Base-by-base conservation (phyloP, 129 eudicot species). In the Gnaphalium uliginosum region DNA sequence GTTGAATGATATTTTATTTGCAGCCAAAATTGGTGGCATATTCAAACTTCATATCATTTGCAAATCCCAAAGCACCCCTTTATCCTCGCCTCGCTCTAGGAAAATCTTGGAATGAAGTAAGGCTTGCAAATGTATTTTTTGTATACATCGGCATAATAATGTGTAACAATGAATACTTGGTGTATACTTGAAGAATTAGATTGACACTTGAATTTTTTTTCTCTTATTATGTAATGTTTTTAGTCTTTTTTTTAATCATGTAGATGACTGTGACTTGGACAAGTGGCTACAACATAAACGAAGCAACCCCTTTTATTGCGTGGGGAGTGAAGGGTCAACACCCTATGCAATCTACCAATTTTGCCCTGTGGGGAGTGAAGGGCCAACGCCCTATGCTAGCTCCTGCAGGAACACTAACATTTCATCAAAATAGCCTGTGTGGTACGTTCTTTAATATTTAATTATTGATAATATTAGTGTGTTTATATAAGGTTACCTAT, bases 201-300 rank as follows among this genome's bases (percentile, higher is more conserved):
- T 13, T 0, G 4, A 46, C n/a, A 46, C 14, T 13, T 46, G 53
- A 46, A 46, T 46, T 1, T 46, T 46, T 46, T 46, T 46, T 46
- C 6, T 14, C 18, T 46, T 46, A 15, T 46, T 46, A 46, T 43
- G 4, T 43, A 46, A 15, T 46, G n/a, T 39, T 1, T 1, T 9
- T 9, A 39, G 13, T 9, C 13, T 37, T 23, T 17, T 76, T 70
- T 41, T 46, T 11, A 2, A 46, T 46, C 58, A 22, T 74, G 71
- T 79, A 92, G 98, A 89, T 89, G 93, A 89, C 98, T 26, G 90
- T 92, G 48, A 87, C 96, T 23, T 92, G 98, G 98, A 92, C 98
- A 26, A 92, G 98, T 75, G 98, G 96, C 68, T 92, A 92, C 76
- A 84, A 81, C 81, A 80, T 89, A 60, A 76, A 85, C 25, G 96